These are phyloP conservation scores for Rubia occidens DNA, from an alignment of 305 asterid species.

Conservation along the genomic window DNA sequence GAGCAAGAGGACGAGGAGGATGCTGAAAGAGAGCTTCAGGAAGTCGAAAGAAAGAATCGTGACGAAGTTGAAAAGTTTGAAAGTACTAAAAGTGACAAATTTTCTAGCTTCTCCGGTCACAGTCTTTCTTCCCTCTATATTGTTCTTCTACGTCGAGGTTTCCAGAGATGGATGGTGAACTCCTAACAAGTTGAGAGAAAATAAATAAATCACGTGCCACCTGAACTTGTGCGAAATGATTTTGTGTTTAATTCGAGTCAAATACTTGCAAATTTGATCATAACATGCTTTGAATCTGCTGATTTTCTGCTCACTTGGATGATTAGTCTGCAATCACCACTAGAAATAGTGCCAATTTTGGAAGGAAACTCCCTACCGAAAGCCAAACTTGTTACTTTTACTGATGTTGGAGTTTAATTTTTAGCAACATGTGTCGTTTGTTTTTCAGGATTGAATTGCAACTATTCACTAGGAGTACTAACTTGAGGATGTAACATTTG, in stretches of 20 bases:
- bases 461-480: too few species aligned
- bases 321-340: background rate
- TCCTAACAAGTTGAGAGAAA: constrained; percentile 6
- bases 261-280: background rate
- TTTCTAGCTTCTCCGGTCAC: background rate
- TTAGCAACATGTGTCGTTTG: background rate
- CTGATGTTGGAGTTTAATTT: background rate
- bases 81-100: constrained; percentile 22
- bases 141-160: constrained; percentile 7
- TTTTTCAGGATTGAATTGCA: background rate
- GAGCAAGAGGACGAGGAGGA: constrained; percentile 78
- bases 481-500: too few species aligned
- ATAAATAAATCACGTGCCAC: background rate
- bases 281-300: background rate
- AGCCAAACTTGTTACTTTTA: too few species aligned
- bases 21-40: constrained; percentile 61
- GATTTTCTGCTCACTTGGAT: constrained; percentile 8
- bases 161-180: background rate
- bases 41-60: constrained; percentile 56
- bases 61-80: constrained; percentile 65
- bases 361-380: too few species aligned
- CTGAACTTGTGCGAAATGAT: background rate
- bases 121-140: constrained; percentile 3
- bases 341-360: too few species aligned
- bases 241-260: background rate